Conservation (phyloP, 257 asterid species). For the Galeopsis tetrahit region DNA sequence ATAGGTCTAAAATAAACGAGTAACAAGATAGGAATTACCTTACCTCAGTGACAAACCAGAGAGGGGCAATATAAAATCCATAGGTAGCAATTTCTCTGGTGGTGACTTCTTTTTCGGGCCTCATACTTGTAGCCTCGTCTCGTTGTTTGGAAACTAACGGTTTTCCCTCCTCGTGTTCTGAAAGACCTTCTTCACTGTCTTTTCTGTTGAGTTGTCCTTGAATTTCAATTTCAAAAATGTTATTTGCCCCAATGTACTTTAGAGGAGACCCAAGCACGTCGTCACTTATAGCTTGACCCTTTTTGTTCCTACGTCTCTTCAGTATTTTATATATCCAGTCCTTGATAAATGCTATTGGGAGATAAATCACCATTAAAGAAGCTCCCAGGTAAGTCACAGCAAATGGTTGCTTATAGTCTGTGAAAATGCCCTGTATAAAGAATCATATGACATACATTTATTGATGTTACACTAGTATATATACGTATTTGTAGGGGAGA, state of each 20-base stretch:
- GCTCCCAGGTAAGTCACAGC: slow-evolving; percentile 99
- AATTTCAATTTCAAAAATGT: slow-evolving; percentile 70
- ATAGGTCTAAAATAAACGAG: background rate
- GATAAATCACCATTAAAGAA: slow-evolving; percentile 90
- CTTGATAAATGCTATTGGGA: slow-evolving; percentile 83
- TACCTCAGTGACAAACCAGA: slow-evolving; percentile 96
- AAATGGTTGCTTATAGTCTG: slow-evolving; percentile 95
- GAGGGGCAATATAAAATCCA: slow-evolving; percentile 94
- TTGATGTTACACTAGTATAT: background rate
- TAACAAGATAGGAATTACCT: slow-evolving; percentile 41
- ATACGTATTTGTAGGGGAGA: no score
- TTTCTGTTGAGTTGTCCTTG: slow-evolving; percentile 64
- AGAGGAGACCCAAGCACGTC: slow-evolving; percentile 61
- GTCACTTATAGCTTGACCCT: slow-evolving; percentile 39
- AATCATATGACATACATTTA: background rate
- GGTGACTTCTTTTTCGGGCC: slow-evolving; percentile 60
- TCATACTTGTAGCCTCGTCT: slow-evolving; percentile 43
- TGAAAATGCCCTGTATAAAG: slow-evolving; percentile 78
- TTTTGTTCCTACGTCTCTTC: slow-evolving; percentile 53
- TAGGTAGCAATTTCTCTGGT: slow-evolving; percentile 81
- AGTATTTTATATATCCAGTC: slow-evolving; percentile 64
- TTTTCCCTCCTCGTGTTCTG: slow-evolving; percentile 64
- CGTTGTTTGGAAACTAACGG: slow-evolving; percentile 62
- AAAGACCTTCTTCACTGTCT: slow-evolving; percentile 61
- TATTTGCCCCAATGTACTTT: slow-evolving; percentile 62